Evolutionary conservation across 345 rosid genomes (phyloP), one percentile per base, ranked within the genome.

Genomic region (Limnanthes douglasii): DNA sequence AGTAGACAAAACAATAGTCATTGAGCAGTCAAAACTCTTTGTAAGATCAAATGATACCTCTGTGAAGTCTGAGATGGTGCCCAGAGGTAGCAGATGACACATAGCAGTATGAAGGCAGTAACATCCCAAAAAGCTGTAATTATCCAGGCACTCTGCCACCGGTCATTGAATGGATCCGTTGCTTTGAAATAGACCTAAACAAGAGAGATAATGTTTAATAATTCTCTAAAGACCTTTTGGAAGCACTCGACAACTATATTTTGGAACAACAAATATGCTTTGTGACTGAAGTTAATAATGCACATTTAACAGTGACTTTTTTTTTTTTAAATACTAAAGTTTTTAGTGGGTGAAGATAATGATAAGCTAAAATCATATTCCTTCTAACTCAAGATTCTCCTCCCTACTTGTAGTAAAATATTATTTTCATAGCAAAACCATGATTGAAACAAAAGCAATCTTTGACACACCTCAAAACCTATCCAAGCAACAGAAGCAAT

Each of bases 121-220:
- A 74, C 45, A 47, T 90, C 92, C 98, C 95, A 90, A 65, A 80
- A 90, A 37, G 92, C 86, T 36, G 98, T 78, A 56, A 74, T 75
- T 29, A 86, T 75, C 98, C 95, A 90, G 45, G 95, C 94, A 57
- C 75, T 70, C 39, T 63, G 82, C 94, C 98, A 80, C 34, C 78
- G 55, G 47, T 90, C 95, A 41, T 66, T 90, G 65, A 74, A 90
- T 39, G 93, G 94, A 53, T 90, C 98, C 27, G 95, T 90, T 28
- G 95, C 95, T 71, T 90, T 75, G 57, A 90, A 80, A 68, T 84
- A 90, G 24, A 90, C 86, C 98, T 90, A 72, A n/a, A n/a, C 28
- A 50, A 5, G 27, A 46, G 43, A 18, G 18, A 59, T 11, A 13
- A 35, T 23, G 48, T 40, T 44, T 53, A 34, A 37, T 45, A 3